Conservation (phyloP, 768 basidiomycete species). For the Lactifluus hygrophoroides region DNA sequence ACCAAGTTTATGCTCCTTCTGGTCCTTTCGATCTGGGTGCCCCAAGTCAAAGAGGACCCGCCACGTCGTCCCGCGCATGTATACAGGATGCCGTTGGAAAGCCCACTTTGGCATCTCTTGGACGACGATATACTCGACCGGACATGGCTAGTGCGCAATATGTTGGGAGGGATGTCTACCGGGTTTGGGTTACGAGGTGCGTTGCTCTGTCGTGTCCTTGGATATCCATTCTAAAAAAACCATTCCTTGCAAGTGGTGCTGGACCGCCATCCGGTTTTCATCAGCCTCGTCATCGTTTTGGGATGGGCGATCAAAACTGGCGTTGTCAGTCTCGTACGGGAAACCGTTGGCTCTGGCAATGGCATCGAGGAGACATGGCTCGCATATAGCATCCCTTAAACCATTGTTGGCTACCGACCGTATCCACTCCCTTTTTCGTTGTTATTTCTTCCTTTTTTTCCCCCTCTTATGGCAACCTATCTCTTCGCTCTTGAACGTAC, state of each 20-base stretch:
- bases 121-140: slow-evolving; percentile 71
- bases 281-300: slow-evolving; percentile 60
- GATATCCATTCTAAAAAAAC: background rate
- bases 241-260: slow-evolving; percentile 52
- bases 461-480: too few species aligned
- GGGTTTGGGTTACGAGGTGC: slow-evolving; percentile 78
- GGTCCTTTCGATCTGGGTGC: slow-evolving; percentile 72
- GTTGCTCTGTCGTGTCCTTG: slow-evolving; percentile 6
- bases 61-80: slow-evolving; percentile 19
- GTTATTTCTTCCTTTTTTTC: too few species aligned
- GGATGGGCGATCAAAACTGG: slow-evolving; percentile 69
- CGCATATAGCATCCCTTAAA: slow-evolving; percentile 69
- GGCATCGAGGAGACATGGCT: slow-evolving; percentile 61
- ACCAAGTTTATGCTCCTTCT: slow-evolving; percentile 81
- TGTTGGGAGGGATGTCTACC: slow-evolving; percentile 79
- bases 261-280: slow-evolving; percentile 66
- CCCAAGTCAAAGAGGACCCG: slow-evolving; percentile 29
- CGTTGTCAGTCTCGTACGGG: slow-evolving; percentile 50
- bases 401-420: too few species aligned
- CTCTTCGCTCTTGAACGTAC: too few species aligned
- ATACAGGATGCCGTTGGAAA: slow-evolving; percentile 26
- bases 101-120: slow-evolving; percentile 42
- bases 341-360: slow-evolving; percentile 57
- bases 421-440: too few species aligned
- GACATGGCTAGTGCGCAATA: slow-evolving; percentile 77